Evolutionary conservation across 306 rosid genomes (phyloP).

Genomic region (Senna siamea): DNA sequence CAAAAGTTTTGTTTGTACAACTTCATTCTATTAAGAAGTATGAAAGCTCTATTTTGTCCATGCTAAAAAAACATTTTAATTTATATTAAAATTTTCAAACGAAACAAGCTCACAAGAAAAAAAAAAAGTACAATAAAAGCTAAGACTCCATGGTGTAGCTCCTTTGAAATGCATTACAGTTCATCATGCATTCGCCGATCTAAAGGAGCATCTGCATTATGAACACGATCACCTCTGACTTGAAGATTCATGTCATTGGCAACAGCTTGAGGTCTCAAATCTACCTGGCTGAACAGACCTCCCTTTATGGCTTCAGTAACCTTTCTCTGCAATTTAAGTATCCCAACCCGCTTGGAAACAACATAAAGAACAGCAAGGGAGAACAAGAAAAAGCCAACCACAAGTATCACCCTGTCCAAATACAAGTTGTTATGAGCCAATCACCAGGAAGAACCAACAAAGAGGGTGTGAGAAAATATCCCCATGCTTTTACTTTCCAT

Average conservation of each 20-base stretch:
- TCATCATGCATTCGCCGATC: conserved; percentile 69
- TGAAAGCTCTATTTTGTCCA: neutral
- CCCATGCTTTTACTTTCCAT: conserved; percentile 1
- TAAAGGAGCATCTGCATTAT: conserved; percentile 48
- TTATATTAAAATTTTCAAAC: neutral
- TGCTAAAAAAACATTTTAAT: neutral
- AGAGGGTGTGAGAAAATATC: neutral
- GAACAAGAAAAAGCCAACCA: conserved; percentile 71
- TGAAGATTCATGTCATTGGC: too few relatives aligned
- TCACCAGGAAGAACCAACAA: conserved; percentile 21
- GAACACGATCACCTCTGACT: too few relatives aligned
- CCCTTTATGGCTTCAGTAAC: conserved; percentile 85
- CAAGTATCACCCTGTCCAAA: conserved; percentile 71
- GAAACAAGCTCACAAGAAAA: neutral
- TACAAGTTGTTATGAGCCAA: conserved; percentile 22
- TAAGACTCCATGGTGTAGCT: neutral
- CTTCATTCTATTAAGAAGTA: neutral
- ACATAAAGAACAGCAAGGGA: conserved; percentile 81
- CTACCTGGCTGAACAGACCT: conserved; percentile 65
- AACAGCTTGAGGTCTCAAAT: conserved; percentile 54
- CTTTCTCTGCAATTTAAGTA: conserved; percentile 68
- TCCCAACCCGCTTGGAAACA: conserved; percentile 79
- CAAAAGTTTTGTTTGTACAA: neutral
- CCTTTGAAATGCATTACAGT: conserved; percentile 47
- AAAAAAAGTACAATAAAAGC: neutral